Percentiles rank a stretch among this genome's conserved stretches.
These are phyloP conservation scores for Globisporangium polare DNA, from an alignment of 352 stramenopile genomes.

Conservation along the genomic window DNA sequence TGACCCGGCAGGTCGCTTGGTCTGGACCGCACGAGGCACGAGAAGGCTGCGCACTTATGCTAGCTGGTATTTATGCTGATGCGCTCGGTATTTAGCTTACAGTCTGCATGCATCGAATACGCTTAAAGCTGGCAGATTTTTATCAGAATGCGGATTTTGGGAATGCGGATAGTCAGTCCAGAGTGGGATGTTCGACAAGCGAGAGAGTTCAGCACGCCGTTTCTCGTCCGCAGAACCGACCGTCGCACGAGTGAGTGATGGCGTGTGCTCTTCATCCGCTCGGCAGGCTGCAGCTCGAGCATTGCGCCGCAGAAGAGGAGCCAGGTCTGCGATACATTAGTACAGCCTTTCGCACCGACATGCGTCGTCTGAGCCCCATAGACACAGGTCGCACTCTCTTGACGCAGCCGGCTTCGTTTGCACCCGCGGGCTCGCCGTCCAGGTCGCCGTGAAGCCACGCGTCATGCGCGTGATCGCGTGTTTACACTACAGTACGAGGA, in stretches of 20 bases:
- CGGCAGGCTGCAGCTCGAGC: neutral
- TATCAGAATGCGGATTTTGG: neutral
- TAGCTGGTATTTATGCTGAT: neutral
- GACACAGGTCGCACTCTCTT: neutral
- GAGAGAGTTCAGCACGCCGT: neutral
- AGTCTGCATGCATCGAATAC: neutral
- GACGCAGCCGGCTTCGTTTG: neutral
- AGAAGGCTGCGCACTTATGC: neutral
- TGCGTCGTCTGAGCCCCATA: no score
- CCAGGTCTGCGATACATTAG: neutral
- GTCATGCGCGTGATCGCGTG: no score
- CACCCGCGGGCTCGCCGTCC: no score
- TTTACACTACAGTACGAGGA: no score
- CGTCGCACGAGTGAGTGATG: neutral
- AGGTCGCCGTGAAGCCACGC: no score
- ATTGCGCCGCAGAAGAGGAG: neutral
- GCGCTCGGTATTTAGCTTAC: neutral
- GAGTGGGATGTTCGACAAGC: neutral
- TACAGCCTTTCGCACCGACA: no score
- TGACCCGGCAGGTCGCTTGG: no score
- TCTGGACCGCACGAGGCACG: neutral
- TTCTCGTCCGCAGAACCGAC: neutral
- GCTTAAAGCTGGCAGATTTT: neutral
- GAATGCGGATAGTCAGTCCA: neutral
- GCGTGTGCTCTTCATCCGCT: slow-evolving; percentile 3